Evolutionary conservation across 371 early-diverging fungal genomes (phyloP).

Genomic region (Mucor circinelloides): DNA sequence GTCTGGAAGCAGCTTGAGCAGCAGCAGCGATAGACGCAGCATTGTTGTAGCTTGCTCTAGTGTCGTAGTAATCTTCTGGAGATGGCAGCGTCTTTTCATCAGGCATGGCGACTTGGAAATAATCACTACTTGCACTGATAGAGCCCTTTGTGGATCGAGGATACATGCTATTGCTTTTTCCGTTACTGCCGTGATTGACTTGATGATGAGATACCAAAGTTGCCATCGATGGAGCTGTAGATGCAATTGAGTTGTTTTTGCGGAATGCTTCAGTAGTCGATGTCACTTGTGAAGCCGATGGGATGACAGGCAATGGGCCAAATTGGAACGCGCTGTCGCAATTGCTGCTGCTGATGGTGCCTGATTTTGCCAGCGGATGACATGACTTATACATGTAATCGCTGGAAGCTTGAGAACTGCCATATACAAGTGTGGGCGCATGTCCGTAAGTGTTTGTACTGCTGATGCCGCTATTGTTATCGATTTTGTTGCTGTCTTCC

Average conservation of each 20-base stretch:
- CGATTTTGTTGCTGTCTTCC: neutral
- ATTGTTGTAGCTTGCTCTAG: neutral
- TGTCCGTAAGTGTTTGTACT: slow-evolving; percentile 9
- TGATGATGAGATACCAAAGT: slow-evolving; percentile 17
- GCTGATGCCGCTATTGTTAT: slow-evolving; percentile 13
- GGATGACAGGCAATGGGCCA: slow-evolving; percentile 20
- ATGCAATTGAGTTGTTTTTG: slow-evolving; percentile 16
- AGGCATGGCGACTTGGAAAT: neutral
- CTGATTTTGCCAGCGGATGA: slow-evolving; percentile 21
- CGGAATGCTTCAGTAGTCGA: neutral
- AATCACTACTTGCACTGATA: neutral
- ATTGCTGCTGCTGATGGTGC: neutral
- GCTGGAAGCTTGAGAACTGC: slow-evolving; percentile 14
- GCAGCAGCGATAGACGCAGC: neutral
- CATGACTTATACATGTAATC: slow-evolving; percentile 6
- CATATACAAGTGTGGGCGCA: slow-evolving; percentile 8
- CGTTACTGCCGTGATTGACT: slow-evolving; percentile 2
- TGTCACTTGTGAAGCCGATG: neutral
- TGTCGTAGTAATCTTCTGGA: neutral
- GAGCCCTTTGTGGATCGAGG: slow-evolving; percentile 1
- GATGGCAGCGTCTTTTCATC: neutral
- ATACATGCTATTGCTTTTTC: slow-evolving; percentile 2
- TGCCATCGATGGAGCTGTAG: slow-evolving; percentile 15
- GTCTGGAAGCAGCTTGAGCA: neutral
- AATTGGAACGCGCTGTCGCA: slow-evolving; percentile 18